Evolutionary conservation across 2,329 filamentous ascomycete species (phyloP).

Genomic region (Leptoxyphium fumago): DNA sequence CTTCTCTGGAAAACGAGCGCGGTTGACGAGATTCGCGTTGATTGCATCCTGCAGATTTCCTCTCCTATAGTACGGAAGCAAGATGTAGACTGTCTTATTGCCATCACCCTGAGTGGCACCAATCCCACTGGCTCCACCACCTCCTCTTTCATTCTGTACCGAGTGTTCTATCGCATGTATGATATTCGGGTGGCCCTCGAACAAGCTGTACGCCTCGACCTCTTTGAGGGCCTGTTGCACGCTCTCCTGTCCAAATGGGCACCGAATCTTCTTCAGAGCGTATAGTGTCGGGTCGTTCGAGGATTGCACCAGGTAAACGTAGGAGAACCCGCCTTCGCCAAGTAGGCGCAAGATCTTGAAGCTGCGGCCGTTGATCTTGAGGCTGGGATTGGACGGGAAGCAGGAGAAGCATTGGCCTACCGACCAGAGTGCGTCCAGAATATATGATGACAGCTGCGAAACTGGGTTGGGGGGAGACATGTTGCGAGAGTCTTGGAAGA

Average conservation of each 20-base stretch:
- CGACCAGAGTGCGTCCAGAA: constrained; percentile 80
- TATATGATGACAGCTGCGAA: constrained; percentile 36
- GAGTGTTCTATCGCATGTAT: constrained; percentile 74
- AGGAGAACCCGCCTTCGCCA: constrained; percentile 96
- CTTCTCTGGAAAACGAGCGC: constrained; percentile 76
- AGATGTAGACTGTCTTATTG: constrained; percentile 88
- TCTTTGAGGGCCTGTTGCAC: constrained; percentile 91
- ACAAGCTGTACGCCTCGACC: constrained; percentile 90
- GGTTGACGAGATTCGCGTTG: constrained; percentile 95
- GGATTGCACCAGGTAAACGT: constrained; percentile 96
- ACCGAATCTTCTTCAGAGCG: constrained; percentile 96
- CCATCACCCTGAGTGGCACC: constrained; percentile 36
- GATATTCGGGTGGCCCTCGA: constrained; percentile 68
- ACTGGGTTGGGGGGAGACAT: constrained; percentile 14
- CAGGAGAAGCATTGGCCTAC: constrained; percentile 92
- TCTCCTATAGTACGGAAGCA: constrained; percentile 86
- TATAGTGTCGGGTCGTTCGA: constrained; percentile 69
- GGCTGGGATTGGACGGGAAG: constrained; percentile 82
- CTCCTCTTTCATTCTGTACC: constrained; percentile 53
- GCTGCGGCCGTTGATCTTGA: constrained; percentile 87
- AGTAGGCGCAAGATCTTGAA: constrained; percentile 92
- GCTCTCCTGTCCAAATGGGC: constrained; percentile 92
- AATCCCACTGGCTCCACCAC: constrained; percentile 1
- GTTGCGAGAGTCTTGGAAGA: neutral
- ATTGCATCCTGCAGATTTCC: constrained; percentile 97